Conservation (phyloP, 1,139 yeast genomes). For the Fermentozyma sake region DNA sequence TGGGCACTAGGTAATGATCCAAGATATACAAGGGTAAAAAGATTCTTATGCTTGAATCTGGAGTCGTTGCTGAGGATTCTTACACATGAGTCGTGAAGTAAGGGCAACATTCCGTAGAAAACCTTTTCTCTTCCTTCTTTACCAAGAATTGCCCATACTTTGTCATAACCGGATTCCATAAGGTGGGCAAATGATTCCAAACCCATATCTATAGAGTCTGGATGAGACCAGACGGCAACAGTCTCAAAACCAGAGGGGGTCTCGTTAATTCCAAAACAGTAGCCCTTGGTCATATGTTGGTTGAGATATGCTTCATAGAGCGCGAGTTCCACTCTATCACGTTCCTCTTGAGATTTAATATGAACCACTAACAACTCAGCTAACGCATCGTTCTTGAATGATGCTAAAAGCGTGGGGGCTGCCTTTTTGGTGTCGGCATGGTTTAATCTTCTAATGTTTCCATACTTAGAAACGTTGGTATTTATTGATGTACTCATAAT, state of each 20-base stretch:
- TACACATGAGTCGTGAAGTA: conserved; percentile 48
- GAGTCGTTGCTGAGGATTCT: conserved; percentile 30
- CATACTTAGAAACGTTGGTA: conserved; percentile 2
- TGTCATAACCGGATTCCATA: conserved; percentile 55
- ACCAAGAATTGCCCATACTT: conserved; percentile 48
- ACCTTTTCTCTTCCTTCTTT: conserved; percentile 51
- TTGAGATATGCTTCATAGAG: conserved; percentile 54
- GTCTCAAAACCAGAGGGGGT: conserved; percentile 50
- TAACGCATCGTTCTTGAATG: conserved; percentile 51
- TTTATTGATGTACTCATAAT: conserved; percentile 1
- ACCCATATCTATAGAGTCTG: conserved; percentile 41
- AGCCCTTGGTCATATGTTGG: conserved; percentile 55
- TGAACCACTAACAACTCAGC: conserved; percentile 46
- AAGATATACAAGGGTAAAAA: conserved; percentile 57
- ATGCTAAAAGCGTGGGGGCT: conserved; percentile 46
- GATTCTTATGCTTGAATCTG: conserved; percentile 34
- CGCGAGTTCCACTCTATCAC: conserved; percentile 38
- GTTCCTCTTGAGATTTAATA: conserved; percentile 32
- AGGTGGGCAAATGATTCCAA: conserved; percentile 46
- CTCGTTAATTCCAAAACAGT: conserved; percentile 48
- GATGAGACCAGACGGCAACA: conserved; percentile 60
- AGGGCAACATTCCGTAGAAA: conserved; percentile 53
- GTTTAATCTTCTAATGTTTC: conserved; percentile 18
- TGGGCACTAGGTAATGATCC: conserved; percentile 57
- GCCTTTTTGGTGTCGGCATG: conserved; percentile 49